Base-by-base conservation (phyloP, 805 yeast genomes). In the Metschnikowia vanudenii region DNA sequence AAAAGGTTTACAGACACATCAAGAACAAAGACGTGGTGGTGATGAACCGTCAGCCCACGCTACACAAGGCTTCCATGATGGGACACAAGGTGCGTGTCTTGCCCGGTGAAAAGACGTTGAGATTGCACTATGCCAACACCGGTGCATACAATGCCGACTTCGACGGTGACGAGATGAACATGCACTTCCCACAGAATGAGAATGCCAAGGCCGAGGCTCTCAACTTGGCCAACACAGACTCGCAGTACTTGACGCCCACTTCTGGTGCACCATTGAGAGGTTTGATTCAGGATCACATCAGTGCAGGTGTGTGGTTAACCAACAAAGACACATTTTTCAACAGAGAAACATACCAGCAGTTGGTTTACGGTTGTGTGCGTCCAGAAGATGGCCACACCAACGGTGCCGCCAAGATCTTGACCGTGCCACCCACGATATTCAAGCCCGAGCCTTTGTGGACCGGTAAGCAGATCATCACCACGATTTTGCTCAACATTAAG, bases 61-160 rank as follows among this genome's bases (percentile, higher is more conserved):
- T 94, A 65, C 99, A 94, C 74, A 94, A 94, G 73, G 99, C 99
- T 39, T 95, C 99, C 24, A 94, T 94, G 97, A 94, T 94, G 99
- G 99, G 99, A 57, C 99, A 94, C 71, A 88, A 85, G 63, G 99
- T 94, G 37, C 81, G 97, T 61, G 99, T 94, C 28, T 76, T 94
- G 57, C 99, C 98, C 4, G 96, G 96, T 49, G 99, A 94, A 65
- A 94, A 94, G 75, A 95, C 99, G 3, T 75, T 94, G 59, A 82
- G 99, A 63, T 75, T 94, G 68, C 99, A 94, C 68, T 94, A 94
- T 69, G 99, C 99, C 60, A 94, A 94, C 69, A 94, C 99, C 37
- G 97, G 97, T 71, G 97, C 99, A 37, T 94, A 92, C 71, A 92
- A 92, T 67, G 98, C 98, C 33, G 99, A 92, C 79, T 92, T 94